A percentile compares a stretch with the other conserved stretches of the same genome.
Evolutionary conservation across 805 yeast genomes (phyloP).

Genomic region (Starmera caribaea): DNA sequence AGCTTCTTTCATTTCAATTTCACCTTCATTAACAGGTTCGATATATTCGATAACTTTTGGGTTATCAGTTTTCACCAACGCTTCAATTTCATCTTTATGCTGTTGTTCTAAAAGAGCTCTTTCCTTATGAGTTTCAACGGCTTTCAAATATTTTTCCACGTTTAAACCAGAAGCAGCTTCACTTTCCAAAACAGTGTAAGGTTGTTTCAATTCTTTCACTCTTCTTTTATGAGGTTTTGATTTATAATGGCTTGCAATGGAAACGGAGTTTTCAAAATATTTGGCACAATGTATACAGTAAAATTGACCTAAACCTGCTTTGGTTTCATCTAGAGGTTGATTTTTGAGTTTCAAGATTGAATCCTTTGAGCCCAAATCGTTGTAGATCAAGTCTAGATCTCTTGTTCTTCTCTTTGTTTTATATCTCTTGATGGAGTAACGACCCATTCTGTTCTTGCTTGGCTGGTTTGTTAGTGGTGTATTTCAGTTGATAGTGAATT

Average conservation of each 20-base stretch:
- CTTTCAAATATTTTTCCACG: slow-evolving; percentile 52
- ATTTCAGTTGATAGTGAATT: too few species aligned
- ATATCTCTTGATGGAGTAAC: slow-evolving; percentile 77
- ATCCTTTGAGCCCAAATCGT: slow-evolving; percentile 59
- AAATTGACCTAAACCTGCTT: slow-evolving; percentile 91
- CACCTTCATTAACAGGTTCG: slow-evolving; percentile 6
- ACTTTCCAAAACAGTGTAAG: slow-evolving; percentile 81
- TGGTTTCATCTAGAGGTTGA: slow-evolving; percentile 81
- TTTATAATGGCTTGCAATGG: slow-evolving; percentile 63
- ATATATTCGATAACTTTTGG: slow-evolving; percentile 20
- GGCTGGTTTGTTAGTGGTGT: too few species aligned
- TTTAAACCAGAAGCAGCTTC: slow-evolving; percentile 86
- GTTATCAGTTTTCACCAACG: slow-evolving; percentile 16
- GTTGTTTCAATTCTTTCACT: slow-evolving; percentile 64
- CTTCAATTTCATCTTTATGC: slow-evolving; percentile 30
- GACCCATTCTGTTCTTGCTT: slow-evolving; percentile 70
- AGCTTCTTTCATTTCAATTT: slow-evolving; percentile 2
- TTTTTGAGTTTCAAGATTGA: slow-evolving; percentile 58
- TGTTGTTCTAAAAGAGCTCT: slow-evolving; percentile 37
- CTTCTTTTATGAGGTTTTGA: slow-evolving; percentile 82
- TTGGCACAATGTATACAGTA: slow-evolving; percentile 93
- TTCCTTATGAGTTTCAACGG: slow-evolving; percentile 52
- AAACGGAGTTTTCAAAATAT: slow-evolving; percentile 71
- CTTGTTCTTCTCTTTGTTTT: slow-evolving; percentile 83
- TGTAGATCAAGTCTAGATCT: slow-evolving; percentile 75